Evolutionary conservation across 78 protist species (phyloP), one percentile per base, ranked within the genome.

Genomic region (Dictyostelium brefeldianum): DNA sequence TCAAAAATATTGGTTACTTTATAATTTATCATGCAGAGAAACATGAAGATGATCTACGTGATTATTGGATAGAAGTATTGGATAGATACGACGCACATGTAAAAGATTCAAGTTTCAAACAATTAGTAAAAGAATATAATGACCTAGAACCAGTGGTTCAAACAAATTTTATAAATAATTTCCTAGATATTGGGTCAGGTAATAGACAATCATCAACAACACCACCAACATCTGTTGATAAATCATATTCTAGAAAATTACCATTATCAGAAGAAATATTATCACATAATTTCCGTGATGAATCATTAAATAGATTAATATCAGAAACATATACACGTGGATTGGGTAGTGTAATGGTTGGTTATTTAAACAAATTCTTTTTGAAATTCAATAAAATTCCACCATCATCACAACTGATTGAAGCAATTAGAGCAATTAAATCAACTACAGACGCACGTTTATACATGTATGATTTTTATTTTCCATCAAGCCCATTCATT

Each of bases 1-100:
- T 22, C 27, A 62, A 17, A 25, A 62, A 62, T 22, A 62, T 62
- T 25, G 70, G n/a, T 9, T 1, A 29, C 22, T 62, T 62, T 17
- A 62, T 62, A 62, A 31, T 25, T 62, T 36, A 62, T 11, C 70
- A 62, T 62, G 27, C 27, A 9, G 70, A 62, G 5, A 62, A 31
- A 62, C 27, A 62, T 11, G 70, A 62, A 25, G 27, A 62, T 62
- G 27, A 62, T 62, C 70, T 62, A 62, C 70, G 70, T 62, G 70
- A 62, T 25, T 62, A 62, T 62, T 62, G 70, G 70, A 18, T 12
- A 5, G 27, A 62, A 11, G 70, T 62, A 11, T 11, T 62, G 70
- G n/a, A 25, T 62, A 62, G 70, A 62, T 62, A 25, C 10, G 70
- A 17, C 10, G 41, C 20, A 62, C 9, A 25, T 36, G 31, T 62